Conservation (phyloP, 2,329 filamentous ascomycete genomes). For the Teratosphaeria viscida region DNA sequence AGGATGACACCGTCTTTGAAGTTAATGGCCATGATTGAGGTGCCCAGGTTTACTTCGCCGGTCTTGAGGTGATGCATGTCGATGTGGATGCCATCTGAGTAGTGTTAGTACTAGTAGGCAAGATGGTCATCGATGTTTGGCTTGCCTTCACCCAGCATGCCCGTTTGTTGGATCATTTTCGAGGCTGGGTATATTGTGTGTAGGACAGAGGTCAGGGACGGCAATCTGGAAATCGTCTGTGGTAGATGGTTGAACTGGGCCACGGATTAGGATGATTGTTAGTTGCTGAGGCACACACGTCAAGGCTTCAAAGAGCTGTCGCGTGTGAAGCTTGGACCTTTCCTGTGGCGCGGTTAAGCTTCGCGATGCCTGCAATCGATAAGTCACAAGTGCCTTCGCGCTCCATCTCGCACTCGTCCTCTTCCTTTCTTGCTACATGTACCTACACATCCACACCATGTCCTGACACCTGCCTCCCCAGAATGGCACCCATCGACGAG, state of each 20-base stretch:
- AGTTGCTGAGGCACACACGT: not conserved
- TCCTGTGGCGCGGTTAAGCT: not conserved
- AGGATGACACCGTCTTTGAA: conserved; percentile 98
- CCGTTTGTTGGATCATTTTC: conserved; percentile 28
- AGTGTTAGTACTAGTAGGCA: conserved; percentile 8
- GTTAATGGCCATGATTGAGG: conserved; percentile 98
- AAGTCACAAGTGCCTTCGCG: not conserved
- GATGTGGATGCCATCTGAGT: conserved; percentile 90
- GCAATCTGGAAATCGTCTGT: not conserved
- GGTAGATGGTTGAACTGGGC: not conserved
- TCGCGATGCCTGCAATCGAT: not conserved
- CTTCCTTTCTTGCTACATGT: not conserved
- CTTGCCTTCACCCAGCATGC: conserved; percentile 32
- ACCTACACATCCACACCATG: not conserved
- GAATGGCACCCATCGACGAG: conserved; percentile 6
- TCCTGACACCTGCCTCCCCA: not conserved
- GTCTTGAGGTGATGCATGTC: conserved; percentile 99
- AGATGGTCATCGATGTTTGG: not conserved
- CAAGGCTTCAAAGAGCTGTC: not conserved
- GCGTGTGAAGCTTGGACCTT: not conserved
- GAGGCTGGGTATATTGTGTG: conserved; percentile 5
- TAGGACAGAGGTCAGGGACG: not conserved
- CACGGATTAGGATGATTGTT: not conserved
- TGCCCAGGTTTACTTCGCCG: conserved; percentile 97
- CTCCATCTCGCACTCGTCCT: not conserved